phyloP scores from a whole-genome alignment of 2,329 filamentous ascomycete species.

The Diaporthe sp. region DNA sequence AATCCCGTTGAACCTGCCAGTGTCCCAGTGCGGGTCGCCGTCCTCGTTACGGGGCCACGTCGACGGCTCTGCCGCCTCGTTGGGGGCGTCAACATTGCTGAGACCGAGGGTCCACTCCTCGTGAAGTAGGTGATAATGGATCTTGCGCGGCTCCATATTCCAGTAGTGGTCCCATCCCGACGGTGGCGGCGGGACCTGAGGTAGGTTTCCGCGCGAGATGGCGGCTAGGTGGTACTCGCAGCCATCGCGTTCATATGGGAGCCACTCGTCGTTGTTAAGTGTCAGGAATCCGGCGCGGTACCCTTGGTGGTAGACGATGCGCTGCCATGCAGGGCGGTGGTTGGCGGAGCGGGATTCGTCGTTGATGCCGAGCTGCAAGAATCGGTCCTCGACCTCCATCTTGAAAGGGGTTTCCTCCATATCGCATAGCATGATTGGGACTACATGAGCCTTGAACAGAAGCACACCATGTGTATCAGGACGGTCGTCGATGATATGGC shows the following conservation, averaged over 20 bases:
- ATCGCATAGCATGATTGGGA: neutral
- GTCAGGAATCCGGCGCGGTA: conserved; percentile 14
- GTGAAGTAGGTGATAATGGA: neutral
- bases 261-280: neutral
- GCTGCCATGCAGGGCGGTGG: neutral
- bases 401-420: neutral
- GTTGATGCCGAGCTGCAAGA: neutral
- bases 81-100: neutral
- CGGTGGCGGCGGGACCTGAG: neutral
- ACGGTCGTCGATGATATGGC: neutral
- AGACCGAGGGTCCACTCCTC: neutral
- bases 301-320: conserved; percentile 10
- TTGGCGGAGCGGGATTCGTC: neutral
- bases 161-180: neutral
- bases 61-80: neutral
- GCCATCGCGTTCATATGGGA: neutral
- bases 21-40: conserved; percentile 5
- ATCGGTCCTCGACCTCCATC: neutral
- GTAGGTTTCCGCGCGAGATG: neutral
- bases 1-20: neutral
- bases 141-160: neutral
- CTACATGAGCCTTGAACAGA: neutral
- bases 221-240: neutral
- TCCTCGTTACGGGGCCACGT: neutral
- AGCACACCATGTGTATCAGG: neutral